phyloP scores from a whole-genome alignment of 306 rosid genomes.

The Oemleria cerasiformis region DNA sequence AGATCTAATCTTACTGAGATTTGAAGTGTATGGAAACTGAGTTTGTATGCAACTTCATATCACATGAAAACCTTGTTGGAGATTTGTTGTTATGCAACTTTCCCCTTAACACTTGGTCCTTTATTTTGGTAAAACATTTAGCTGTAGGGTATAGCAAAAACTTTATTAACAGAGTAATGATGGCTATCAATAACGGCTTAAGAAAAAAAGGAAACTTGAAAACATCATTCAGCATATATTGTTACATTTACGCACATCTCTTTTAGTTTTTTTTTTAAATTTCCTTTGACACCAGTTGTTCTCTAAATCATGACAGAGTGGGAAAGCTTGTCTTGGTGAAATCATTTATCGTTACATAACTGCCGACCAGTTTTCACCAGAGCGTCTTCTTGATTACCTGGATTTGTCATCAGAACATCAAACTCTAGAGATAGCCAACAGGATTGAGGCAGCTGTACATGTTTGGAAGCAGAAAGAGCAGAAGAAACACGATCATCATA shows the following conservation, averaged over 20 bases:
- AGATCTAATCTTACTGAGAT: background rate
- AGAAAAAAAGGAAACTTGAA: no score
- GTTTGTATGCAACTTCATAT: background rate
- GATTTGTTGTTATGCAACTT: background rate
- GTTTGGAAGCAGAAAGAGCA: constrained; percentile 76
- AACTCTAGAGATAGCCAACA: constrained; percentile 72
- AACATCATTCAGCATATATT: no score
- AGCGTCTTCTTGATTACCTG: constrained; percentile 71
- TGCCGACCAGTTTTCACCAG: constrained; percentile 67
- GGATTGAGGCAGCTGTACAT: constrained; percentile 83
- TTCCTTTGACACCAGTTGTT: constrained; percentile 8
- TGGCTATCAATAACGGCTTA: no score
- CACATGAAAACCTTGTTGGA: background rate
- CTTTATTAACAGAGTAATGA: no score
- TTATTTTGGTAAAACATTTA: no score
- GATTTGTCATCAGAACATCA: constrained; percentile 94
- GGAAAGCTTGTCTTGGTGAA: constrained; percentile 86
- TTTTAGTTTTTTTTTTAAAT: background rate
- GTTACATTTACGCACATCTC: no score
- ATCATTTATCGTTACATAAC: constrained; percentile 75
- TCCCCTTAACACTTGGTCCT: background rate
- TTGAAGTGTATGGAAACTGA: background rate
- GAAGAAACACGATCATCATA: constrained; percentile 45
- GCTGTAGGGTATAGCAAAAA: no score
- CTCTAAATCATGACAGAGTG: constrained; percentile 51